Conservation (phyloP, 805 yeast genomes). For the Pichia cabralensis region DNA sequence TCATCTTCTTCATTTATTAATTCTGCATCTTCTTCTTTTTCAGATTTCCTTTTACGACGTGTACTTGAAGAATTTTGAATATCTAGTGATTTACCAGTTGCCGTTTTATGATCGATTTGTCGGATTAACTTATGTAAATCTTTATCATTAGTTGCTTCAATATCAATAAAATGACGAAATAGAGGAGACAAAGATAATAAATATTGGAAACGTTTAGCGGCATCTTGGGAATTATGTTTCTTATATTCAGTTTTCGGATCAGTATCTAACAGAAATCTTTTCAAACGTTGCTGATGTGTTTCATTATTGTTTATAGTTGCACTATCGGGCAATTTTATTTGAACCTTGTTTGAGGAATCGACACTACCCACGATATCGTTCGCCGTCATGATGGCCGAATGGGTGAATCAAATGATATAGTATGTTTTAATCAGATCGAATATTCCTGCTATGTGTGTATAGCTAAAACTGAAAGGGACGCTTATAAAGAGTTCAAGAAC, state of each 20-base stretch:
- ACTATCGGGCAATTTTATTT: slow-evolving; percentile 1
- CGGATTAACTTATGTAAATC: slow-evolving; percentile 51
- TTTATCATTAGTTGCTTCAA: slow-evolving; percentile 71
- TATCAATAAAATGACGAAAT: slow-evolving; percentile 79
- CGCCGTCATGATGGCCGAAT: too few relatives aligned
- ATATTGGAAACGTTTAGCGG: slow-evolving; percentile 72
- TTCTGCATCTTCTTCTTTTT: slow-evolving; percentile 91
- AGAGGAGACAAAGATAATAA: slow-evolving; percentile 74
- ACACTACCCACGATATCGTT: too few relatives aligned
- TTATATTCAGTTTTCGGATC: slow-evolving; percentile 52
- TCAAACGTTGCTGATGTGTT: slow-evolving; percentile 32
- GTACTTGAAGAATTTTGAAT: slow-evolving; percentile 3
- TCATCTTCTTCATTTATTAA: slow-evolving; percentile 73
- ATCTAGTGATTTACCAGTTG: slow-evolving; percentile 23
- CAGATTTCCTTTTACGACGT: slow-evolving; percentile 81
- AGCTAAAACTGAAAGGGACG: too few relatives aligned
- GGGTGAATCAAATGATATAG: too few relatives aligned
- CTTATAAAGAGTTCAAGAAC: too few relatives aligned
- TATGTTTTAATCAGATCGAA: too few relatives aligned
- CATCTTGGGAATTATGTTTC: slow-evolving; percentile 42
- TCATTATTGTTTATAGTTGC: slow-evolving; percentile 9
- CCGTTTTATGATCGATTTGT: slow-evolving; percentile 42
- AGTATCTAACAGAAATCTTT: slow-evolving; percentile 36
- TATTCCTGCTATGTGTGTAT: too few relatives aligned
- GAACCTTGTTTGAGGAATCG: too few relatives aligned